A percentile compares a stretch with the other conserved stretches of the same genome.
phyloP scores from a whole-genome alignment of 495 filamentous ascomycete species.

The Bacidia gigantensis region DNA sequence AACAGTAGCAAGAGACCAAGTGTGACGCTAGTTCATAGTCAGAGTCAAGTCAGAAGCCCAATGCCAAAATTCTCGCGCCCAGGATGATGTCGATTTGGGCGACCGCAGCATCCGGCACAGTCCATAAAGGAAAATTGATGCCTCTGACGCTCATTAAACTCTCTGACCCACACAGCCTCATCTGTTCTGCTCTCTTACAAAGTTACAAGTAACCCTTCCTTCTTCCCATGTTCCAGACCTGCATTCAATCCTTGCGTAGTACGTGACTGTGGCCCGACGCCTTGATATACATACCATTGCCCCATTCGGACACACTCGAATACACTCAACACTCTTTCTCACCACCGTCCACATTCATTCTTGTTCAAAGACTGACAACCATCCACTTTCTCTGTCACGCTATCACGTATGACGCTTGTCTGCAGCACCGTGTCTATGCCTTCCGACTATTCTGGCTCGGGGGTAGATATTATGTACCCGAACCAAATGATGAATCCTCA shows the following conservation, averaged over 20 bases:
- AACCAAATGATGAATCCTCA: slow-evolving; percentile 18
- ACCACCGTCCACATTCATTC: not conserved
- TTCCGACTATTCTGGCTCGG: slow-evolving; percentile 13
- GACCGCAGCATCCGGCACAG: slow-evolving; percentile 20
- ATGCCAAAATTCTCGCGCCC: slow-evolving; percentile 8
- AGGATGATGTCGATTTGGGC: slow-evolving; percentile 11
- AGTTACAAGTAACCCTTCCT: slow-evolving; percentile 5
- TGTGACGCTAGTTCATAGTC: not conserved
- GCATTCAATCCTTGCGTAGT: not conserved
- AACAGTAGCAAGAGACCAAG: not conserved
- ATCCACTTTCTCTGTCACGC: not conserved
- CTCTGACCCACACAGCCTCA: slow-evolving; percentile 13
- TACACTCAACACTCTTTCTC: slow-evolving; percentile 1
- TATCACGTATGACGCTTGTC: slow-evolving; percentile 5
- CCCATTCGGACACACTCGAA: slow-evolving; percentile 2
- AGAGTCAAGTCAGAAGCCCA: not conserved
- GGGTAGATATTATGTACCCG: slow-evolving; percentile 18
- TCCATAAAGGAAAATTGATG: not conserved
- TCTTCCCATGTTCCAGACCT: slow-evolving; percentile 1
- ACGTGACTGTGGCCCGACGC: slow-evolving; percentile 3
- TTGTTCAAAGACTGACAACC: not conserved
- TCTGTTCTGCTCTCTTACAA: not conserved
- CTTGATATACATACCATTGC: slow-evolving; percentile 1
- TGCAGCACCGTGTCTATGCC: slow-evolving; percentile 13
- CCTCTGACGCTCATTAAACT: slow-evolving; percentile 7